Conservation (phyloP, 2,329 filamentous ascomycete genomes). For the Colletotrichum plurivorum region DNA sequence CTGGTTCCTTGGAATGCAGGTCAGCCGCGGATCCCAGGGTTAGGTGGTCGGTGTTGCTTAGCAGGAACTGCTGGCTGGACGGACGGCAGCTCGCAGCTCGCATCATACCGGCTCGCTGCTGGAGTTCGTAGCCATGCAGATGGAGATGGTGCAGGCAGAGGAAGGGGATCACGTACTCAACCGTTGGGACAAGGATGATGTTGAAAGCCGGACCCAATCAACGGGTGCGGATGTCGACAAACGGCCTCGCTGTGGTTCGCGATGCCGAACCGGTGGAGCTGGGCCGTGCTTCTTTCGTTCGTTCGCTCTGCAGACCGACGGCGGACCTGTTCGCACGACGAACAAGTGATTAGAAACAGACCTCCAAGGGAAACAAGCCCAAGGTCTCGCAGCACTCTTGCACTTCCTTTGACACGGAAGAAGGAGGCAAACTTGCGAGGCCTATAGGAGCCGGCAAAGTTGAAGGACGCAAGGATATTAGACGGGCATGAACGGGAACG, state of each 20-base stretch:
- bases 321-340: slow-evolving; percentile 41
- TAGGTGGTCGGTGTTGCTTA: slow-evolving; percentile 15
- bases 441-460: slow-evolving; percentile 20
- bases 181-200: slow-evolving; percentile 32
- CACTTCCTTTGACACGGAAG: slow-evolving; percentile 26
- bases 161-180: slow-evolving; percentile 41
- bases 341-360: slow-evolving; percentile 38
- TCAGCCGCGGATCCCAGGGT: slow-evolving; percentile 25
- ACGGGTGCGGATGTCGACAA: slow-evolving; percentile 29
- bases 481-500: slow-evolving; percentile 18
- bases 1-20: slow-evolving; percentile 36
- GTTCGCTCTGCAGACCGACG: slow-evolving; percentile 28
- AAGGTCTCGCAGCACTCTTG: slow-evolving; percentile 29
- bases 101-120: slow-evolving; percentile 37
- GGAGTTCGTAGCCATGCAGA: slow-evolving; percentile 35
- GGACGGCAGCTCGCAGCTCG: slow-evolving; percentile 34
- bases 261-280: slow-evolving; percentile 30
- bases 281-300: slow-evolving; percentile 37
- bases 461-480: slow-evolving; percentile 16
- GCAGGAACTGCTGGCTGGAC: slow-evolving; percentile 31
- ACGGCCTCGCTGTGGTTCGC: slow-evolving; percentile 35
- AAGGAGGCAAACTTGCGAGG: slow-evolving; percentile 13
- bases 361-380: slow-evolving; percentile 22
- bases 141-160: slow-evolving; percentile 17
- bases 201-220: slow-evolving; percentile 33